Evolutionary conservation across 2,329 filamentous ascomycete species (phyloP), one percentile per base, ranked within the genome.

Genomic region (Fusarium praegraminearum): DNA sequence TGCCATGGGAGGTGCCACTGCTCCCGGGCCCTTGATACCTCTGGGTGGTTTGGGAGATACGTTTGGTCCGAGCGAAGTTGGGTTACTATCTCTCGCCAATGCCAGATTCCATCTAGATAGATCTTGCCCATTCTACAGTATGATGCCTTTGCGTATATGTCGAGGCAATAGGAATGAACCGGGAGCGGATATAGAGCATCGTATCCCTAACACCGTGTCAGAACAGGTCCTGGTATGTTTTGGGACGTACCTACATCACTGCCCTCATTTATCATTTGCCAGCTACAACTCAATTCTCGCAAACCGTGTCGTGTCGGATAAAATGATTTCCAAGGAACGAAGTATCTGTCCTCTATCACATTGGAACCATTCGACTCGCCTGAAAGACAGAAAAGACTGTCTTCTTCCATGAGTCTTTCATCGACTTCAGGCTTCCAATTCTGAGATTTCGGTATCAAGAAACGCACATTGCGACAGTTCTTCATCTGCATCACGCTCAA

Each of bases 101-200:
- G 47, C 60, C 60, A 62, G 4, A 62, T 5, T 3, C 47, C 60
- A 11, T 62, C 32, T 3, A 62, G 16, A 8, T 62, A 16, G 8
- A 41, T 28, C 1, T 12, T 24, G 0, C 47, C 47, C 0, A 32
- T 5, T 3, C 13, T 24, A 0, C 30, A 10, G 4, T 32, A 12
- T 4, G 60, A 62, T 2, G 3, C 0, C 1, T 62, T 62, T 0
- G 57, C 41, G n/a, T 62, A 62, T 0, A 62, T 22, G 4, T 62
- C 60, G 3, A 62, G 30, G n/a, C 60, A 62, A 2, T 62, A 62
- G 2, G 60, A 62, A 6, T 62, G 60, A 6, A 43, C 41, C 0
- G 57, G 22, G 2, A 62, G 12, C 16, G 60, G 60, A 1, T 9
- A 5, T 3, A 6, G 8, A 1, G 18, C 10, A 5, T 62, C 57